phyloP scores from a whole-genome alignment of 2,329 filamentous ascomycete species.

The Myotisia sp. region DNA sequence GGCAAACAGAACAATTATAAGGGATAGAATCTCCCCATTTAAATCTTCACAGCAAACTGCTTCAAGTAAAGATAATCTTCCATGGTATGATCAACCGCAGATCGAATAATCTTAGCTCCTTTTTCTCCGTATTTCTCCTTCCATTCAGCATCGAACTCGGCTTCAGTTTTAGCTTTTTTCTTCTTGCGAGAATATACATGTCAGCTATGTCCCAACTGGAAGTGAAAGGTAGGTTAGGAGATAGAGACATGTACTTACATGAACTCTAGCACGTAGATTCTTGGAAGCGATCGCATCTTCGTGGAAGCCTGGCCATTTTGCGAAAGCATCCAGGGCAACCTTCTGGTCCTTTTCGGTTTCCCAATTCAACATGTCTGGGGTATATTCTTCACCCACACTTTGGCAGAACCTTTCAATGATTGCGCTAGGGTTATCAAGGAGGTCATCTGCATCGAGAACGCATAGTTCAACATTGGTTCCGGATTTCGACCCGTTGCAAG shows the following conservation, averaged over 20 bases:
- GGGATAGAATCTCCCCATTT: slow-evolving; percentile 9
- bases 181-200: slow-evolving; percentile 11
- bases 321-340: slow-evolving; percentile 61
- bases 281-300: slow-evolving; percentile 81
- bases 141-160: slow-evolving; percentile 46
- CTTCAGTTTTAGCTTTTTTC: slow-evolving; percentile 33
- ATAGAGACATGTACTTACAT: slow-evolving; percentile 23
- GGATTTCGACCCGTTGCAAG: slow-evolving; percentile 12
- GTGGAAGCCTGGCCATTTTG: slow-evolving; percentile 96
- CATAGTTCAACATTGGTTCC: slow-evolving; percentile 49
- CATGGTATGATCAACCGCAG: slow-evolving; percentile 46
- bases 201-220: not conserved
- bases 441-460: slow-evolving; percentile 83
- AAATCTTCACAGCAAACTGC: slow-evolving; percentile 47
- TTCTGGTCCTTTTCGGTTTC: slow-evolving; percentile 56
- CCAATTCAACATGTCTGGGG: slow-evolving; percentile 71
- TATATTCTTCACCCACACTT: slow-evolving; percentile 63
- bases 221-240: not conserved
- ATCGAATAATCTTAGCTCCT: slow-evolving; percentile 43
- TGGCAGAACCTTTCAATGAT: slow-evolving; percentile 69
- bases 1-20: too few relatives aligned
- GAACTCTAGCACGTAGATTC: slow-evolving; percentile 49
- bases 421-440: slow-evolving; percentile 68
- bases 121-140: slow-evolving; percentile 46
- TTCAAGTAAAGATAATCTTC: slow-evolving; percentile 51